Evolutionary conservation across 768 basidiomycete genomes (phyloP).

Genomic region (Amanita muscaria): DNA sequence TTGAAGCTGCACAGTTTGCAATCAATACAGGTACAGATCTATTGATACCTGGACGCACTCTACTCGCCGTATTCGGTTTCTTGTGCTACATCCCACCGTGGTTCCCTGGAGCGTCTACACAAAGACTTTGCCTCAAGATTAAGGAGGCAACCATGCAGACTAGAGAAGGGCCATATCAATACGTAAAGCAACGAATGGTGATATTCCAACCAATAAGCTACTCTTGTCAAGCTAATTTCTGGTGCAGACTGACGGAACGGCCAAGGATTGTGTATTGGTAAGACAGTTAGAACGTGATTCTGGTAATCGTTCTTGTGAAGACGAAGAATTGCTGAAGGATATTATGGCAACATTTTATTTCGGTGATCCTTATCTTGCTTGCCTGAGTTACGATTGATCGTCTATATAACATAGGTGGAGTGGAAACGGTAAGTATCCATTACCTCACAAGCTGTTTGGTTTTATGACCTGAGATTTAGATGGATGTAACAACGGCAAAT

Average conservation of each 20-base stretch:
- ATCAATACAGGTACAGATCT: background rate
- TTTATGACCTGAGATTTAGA: too few relatives aligned
- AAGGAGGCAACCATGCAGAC: background rate
- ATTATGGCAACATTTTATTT: background rate
- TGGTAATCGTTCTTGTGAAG: background rate
- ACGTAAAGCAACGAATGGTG: background rate
- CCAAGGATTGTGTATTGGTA: too few relatives aligned
- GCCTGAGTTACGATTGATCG: too few relatives aligned
- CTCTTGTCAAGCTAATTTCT: too few relatives aligned
- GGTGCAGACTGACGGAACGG: background rate
- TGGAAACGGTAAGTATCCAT: too few relatives aligned
- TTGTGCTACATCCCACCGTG: conserved; percentile 6
- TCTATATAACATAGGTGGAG: too few relatives aligned
- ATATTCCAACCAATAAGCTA: too few relatives aligned
- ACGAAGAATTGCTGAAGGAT: background rate
- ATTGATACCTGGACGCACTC: background rate
- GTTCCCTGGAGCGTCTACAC: conserved; percentile 5
- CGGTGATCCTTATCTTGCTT: background rate
- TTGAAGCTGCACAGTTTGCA: background rate
- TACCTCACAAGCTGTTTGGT: too few relatives aligned
- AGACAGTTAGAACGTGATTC: too few relatives aligned
- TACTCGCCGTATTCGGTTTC: conserved; percentile 1
- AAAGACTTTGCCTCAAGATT: background rate
- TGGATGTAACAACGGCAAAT: too few relatives aligned
- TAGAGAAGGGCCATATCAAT: background rate